Evolutionary conservation across 306 rosid species (phyloP), one percentile per base, ranked within the genome.

Genomic region (Sesbania bispinosa): DNA sequence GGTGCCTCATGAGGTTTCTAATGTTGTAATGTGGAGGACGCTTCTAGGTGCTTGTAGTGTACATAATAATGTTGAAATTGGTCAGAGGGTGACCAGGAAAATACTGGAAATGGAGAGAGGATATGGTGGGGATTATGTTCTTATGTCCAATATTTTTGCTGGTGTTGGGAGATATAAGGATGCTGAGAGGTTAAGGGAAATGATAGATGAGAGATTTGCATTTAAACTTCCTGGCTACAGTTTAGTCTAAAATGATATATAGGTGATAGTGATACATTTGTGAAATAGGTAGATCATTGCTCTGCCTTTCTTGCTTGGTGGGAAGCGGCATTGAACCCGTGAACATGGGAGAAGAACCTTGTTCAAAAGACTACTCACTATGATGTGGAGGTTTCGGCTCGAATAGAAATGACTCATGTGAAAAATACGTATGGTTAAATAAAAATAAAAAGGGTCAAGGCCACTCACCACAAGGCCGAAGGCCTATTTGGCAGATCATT

Each of bases 51-150:
- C 97, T 71, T 86, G 97, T 77, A 85, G 85, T 65, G 74, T 86
- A 73, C 83, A 88, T 51, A 86, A 82, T 10, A 79, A 88, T 42
- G 84, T 81, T 38, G 83, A 81, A 77, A 86, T 88, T 47, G 89
- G 85, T 10, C 87, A 88, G 81, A 81, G 96, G 53, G 89, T 81
- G 38, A 81, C 83, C 10, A 58, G 23, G 65, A 88, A 80, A 77
- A 79, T 88, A 78, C 33, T 86, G 63, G 87, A 82, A 75, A 71
- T 82, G 80, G 86, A 88, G 81, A 69, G 76, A 66, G 73, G 79
- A 61, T 80, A 86, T 58, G 87, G 93, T 29, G 96, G 94, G 62
- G 96, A 90, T 78, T 90, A 88, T 71, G 94, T 90, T 69, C 92
- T 88, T 59, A 88, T 90, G 94, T 90, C 89, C 63, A 90, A 90